phyloP scores from a whole-genome alignment of 1,139 yeast species.

The Protomyces lactucae-debilis region DNA sequence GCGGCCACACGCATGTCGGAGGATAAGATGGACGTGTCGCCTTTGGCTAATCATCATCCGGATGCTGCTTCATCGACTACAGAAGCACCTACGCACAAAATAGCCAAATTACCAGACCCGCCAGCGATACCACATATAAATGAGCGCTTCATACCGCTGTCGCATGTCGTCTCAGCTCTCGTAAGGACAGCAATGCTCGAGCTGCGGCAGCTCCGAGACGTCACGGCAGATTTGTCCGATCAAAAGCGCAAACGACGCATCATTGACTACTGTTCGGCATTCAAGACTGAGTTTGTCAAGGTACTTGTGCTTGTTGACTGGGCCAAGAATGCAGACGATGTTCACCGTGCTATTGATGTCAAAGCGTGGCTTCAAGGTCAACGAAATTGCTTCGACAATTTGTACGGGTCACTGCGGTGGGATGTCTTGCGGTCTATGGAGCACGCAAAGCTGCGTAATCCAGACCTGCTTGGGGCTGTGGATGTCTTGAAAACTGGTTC shows the following conservation, averaged over 20 bases:
- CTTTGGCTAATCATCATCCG: too few species aligned
- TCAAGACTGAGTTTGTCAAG: constrained; percentile 78
- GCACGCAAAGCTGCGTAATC: constrained; percentile 77
- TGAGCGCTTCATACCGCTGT: constrained; percentile 62
- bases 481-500: constrained; percentile 72
- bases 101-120: background rate
- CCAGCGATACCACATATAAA: constrained; percentile 71
- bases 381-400: constrained; percentile 60
- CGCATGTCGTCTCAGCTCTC: constrained; percentile 55
- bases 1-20: too few species aligned
- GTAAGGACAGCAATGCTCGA: constrained; percentile 63
- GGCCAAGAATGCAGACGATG: constrained; percentile 68
- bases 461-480: constrained; percentile 78
- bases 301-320: constrained; percentile 81
- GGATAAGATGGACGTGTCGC: background rate
- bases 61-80: too few species aligned
- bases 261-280: constrained; percentile 59
- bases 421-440: constrained; percentile 61
- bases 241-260: constrained; percentile 61
- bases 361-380: constrained; percentile 85
- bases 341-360: constrained; percentile 71
- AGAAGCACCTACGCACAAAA: too few species aligned
- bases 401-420: constrained; percentile 52
- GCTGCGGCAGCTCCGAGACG: constrained; percentile 57
- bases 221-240: constrained; percentile 56